Evolutionary conservation across 176 grass and related monocot genomes (phyloP).

Genomic region (Aegilops tauschii): DNA sequence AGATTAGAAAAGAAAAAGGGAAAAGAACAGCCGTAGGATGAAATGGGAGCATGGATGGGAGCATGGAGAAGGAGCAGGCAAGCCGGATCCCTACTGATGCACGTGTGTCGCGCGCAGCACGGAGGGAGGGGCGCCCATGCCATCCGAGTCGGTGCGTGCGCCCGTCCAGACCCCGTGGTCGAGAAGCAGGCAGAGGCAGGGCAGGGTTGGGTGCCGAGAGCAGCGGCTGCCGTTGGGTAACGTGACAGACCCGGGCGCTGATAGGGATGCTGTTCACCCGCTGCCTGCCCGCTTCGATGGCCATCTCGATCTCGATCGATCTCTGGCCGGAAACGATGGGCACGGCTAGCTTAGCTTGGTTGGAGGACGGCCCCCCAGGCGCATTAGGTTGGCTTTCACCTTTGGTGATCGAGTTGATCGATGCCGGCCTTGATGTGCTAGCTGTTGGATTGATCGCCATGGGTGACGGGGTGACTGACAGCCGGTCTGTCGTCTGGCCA

Average conservation of each 20-base stretch:
- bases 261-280: conserved; percentile 26
- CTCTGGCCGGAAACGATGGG: not conserved
- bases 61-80: too few species aligned
- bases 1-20: too few species aligned
- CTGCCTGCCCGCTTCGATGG: not conserved
- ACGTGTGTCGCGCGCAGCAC: not conserved
- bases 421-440: not conserved
- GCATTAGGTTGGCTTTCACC: conserved; percentile 27
- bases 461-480: not conserved
- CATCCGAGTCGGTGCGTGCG: not conserved
- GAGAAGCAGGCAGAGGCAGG: not conserved
- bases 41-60: too few species aligned
- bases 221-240: conserved; percentile 28
- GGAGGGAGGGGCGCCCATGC: not conserved
- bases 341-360: not conserved
- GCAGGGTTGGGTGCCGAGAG: not conserved
- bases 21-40: too few species aligned
- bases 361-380: not conserved
- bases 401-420: not conserved
- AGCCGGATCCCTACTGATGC: not conserved
- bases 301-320: not conserved
- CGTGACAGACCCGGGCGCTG: not conserved
- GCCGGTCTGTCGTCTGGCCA: not conserved
- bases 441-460: not conserved
- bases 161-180: not conserved